Base-by-base conservation (phyloP, 441 rosid genomes). In the Iberis amara region DNA sequence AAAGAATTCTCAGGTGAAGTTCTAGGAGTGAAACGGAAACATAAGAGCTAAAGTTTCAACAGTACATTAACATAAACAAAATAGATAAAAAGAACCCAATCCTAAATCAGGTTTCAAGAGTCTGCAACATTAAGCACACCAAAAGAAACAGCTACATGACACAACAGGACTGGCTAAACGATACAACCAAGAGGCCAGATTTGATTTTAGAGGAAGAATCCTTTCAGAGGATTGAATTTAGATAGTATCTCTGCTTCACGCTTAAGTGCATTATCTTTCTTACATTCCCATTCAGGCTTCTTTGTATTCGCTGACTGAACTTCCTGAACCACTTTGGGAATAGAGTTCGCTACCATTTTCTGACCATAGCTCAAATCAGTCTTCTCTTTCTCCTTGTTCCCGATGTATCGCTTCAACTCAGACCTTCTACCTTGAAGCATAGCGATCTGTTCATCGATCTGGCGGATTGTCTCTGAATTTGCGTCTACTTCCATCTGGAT, bases 201-300 rank as follows among this genome's bases (percentile, higher is more conserved):
- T n/a, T n/a, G n/a, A n/a, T n/a, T n/a, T n/a, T n/a, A n/a, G n/a
- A n/a, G n/a, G n/a, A n/a, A n/a, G n/a, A n/a, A n/a, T n/a, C n/a
- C n/a, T n/a, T n/a, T n/a, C n/a, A n/a, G n/a, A n/a, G n/a, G n/a
- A n/a, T n/a, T n/a, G n/a, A n/a, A n/a, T n/a, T n/a, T n/a, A n/a
- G n/a, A n/a, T n/a, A 68, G 74, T 40, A 84, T 80, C 63, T 87
- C 81, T 1, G 68, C 72, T 66, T 79, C 77, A 0, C 80, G 76
- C 57, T 68, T 78, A 3, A 52, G 66, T 1, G 94, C 80, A 48
- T 75, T 76, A 6, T 66, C 69, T 61, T 74, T 79, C 61, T 69
- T 85, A 30, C 71, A 61, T 61, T 76, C 82, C 86, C 87, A 73
- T 33, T 76, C 83, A 1, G 74, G 73, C 32, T 61, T 68, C 58